Base-by-base conservation (phyloP, 2,329 filamentous ascomycete genomes). In the Pseudogymnoascus sp. region DNA sequence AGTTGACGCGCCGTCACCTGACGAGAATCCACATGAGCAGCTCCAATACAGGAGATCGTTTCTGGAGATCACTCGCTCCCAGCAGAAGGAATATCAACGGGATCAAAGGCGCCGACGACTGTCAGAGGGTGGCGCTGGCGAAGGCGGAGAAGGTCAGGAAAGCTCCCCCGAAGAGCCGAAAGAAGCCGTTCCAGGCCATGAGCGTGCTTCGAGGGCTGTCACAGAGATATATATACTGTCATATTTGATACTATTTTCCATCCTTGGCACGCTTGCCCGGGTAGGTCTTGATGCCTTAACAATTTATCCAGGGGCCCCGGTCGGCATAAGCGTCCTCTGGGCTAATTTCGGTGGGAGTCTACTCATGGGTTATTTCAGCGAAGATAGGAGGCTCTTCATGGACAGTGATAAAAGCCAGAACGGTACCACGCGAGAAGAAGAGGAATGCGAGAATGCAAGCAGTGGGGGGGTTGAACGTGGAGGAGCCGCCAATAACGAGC, bases 291-390 rank as follows among this genome's bases (percentile, higher is more conserved):
- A 92, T 71, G 87, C 88, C 57, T 77, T 97, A 61, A 95, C 91
- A 0, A 84, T 82, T 63, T 97, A 96, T 73, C 86, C 89, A 1
- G 88, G 87, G 21, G 85, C 89, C 0, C 91, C 92, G 0, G 79
- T 95, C 21, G 78, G 85, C 4, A 93, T 90, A 63, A 83, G 85
- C 61, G 87, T 89, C 1, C 76, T 96, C 21, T 97, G 93, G 93
- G 87, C 92, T 65, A 97, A 97, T 71, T 87, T 96, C 57, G 85
- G 80, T 1, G 93, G 93, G 1, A 89, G 89, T 63, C 72, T 96
- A 0, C 68, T 96, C 64, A 89, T 97, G 84, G 93, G 95, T 2
- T 96, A 96, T 71, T 80, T 97, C 2, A 78, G 84, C 9, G 90
- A 96, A 76, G 91, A 96, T 71, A 81, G 85, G 66, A 86, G 83